Evolutionary conservation across 495 filamentous ascomycete species (phyloP), one percentile per base, ranked within the genome.

Genomic region (Xylaria flabelliformis): DNA sequence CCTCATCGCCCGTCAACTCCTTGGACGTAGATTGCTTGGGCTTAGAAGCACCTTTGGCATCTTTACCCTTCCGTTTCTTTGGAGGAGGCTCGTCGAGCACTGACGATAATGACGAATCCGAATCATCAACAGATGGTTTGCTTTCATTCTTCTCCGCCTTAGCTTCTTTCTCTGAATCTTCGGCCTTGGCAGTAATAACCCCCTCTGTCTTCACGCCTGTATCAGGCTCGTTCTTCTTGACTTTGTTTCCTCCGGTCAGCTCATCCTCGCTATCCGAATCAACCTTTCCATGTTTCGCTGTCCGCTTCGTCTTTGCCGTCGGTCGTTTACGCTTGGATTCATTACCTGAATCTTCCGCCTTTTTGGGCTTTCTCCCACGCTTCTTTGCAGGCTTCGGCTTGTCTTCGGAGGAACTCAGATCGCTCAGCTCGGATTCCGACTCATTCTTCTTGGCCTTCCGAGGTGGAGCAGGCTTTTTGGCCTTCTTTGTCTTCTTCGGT

Each of bases 61-160:
- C 64, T 61, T 72, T 83, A 71, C 82, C 80, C 74, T 80, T 77
- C 26, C 51, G 59, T 72, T 84, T 87, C 36, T 82, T 81, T 69
- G 87, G 82, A 0, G 90, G 91, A 17, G 88, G 86, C 58, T 94
- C 91, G 74, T 95, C 94, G 29, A 93, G 74, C 19, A 97, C 84
- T 1, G 89, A 85, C 8, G 94, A 97, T 84, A 96, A 85, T 66
- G 95, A 93, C 78, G 93, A 96, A 55, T 92, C 91, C 1, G 91
- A 94, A 39, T 85, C 87, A 24, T 89, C 84, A 41, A 74, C 69
- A 21, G 76, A 69, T 21, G 67, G 71, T 36, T 79, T 77, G 50
- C 73, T 64, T 55, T 76, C 71, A 61, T 78, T 71, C 17, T 75
- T 67, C 64, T 75, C 70, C 3, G 48, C 61, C 19, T 77, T 75